A percentile compares a stretch with the other conserved stretches of the same genome.
Evolutionary conservation across 2,329 filamentous ascomycete genomes (phyloP).

Genomic region (Podosphaera xanthii): DNA sequence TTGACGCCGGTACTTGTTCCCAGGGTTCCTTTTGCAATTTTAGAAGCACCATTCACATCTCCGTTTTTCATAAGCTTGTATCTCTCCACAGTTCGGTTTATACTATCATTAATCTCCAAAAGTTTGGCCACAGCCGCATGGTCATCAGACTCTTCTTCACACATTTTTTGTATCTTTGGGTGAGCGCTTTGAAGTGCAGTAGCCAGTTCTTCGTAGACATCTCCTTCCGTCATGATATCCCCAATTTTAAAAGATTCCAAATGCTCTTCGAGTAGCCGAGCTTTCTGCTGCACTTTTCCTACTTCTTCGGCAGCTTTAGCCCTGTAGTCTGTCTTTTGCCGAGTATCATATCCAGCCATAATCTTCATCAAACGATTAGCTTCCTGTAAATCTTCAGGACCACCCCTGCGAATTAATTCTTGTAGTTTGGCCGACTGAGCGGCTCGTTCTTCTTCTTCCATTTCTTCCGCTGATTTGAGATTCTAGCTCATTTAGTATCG

Average conservation of each 20-base stretch:
- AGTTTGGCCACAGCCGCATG: constrained; percentile 87
- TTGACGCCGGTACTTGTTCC: constrained; percentile 43
- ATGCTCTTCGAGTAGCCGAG: constrained; percentile 75
- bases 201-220: constrained; percentile 64
- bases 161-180: constrained; percentile 98
- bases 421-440: constrained; percentile 96
- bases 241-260: constrained; percentile 64
- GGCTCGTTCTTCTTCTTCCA: constrained; percentile 90
- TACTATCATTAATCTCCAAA: constrained; percentile 95
- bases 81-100: constrained; percentile 84
- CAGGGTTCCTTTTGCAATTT: constrained; percentile 61
- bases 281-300: constrained; percentile 85
- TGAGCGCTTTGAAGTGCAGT: constrained; percentile 78
- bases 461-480: constrained; percentile 87
- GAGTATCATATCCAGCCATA: constrained; percentile 92
- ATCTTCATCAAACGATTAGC: constrained; percentile 97
- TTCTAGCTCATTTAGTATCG: constrained; percentile 32
- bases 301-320: constrained; percentile 95
- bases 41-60: constrained; percentile 61
- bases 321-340: constrained; percentile 90
- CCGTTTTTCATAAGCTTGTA: constrained; percentile 95
- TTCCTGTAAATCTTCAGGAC: constrained; percentile 84
- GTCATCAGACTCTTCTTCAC: constrained; percentile 88
- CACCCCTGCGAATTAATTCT: constrained; percentile 78
- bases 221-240: constrained; percentile 48